phyloP scores from a whole-genome alignment of 495 filamentous ascomycete genomes.

The Talaromyces liani region DNA sequence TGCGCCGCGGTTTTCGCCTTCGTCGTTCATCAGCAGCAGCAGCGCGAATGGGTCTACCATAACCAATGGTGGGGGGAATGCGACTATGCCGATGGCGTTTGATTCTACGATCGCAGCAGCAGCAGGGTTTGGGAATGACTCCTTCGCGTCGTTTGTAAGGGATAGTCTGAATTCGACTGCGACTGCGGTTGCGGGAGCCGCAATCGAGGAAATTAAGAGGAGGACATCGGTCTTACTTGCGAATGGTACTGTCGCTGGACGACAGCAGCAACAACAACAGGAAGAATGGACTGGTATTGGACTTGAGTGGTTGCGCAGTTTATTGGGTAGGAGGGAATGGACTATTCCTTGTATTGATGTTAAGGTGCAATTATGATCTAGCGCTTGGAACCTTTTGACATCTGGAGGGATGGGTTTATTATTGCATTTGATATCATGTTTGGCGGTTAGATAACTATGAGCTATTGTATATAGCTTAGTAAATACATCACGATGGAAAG shows the following conservation, averaged over 20 bases:
- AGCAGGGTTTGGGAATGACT: neutral
- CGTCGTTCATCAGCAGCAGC: constrained; percentile 11
- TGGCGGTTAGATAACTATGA: neutral
- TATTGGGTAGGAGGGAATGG: constrained; percentile 72
- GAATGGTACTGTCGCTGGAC: neutral
- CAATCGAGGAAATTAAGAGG: constrained; percentile 53
- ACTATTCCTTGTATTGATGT: constrained; percentile 77
- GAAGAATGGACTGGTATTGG: constrained; percentile 74
- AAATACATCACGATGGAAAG: neutral
- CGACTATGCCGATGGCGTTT: neutral
- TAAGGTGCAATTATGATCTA: constrained; percentile 57
- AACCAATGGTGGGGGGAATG: neutral
- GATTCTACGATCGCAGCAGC: neutral
- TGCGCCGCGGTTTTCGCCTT: constrained; percentile 47
- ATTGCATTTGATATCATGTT: neutral
- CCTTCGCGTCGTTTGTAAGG: constrained; percentile 44
- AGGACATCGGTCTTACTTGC: constrained; percentile 14
- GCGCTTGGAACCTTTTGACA: too few species aligned
- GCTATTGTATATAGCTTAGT: neutral
- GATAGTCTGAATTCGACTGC: constrained; percentile 61
- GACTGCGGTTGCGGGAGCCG: constrained; percentile 56
- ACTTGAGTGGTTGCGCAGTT: constrained; percentile 71
- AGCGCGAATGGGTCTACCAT: neutral
- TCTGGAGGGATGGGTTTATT: neutral
- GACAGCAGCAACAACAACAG: constrained; percentile 1